Conservation (phyloP, 2,329 filamentous ascomycete species). For the Tolypocladium cylindrosporum region DNA sequence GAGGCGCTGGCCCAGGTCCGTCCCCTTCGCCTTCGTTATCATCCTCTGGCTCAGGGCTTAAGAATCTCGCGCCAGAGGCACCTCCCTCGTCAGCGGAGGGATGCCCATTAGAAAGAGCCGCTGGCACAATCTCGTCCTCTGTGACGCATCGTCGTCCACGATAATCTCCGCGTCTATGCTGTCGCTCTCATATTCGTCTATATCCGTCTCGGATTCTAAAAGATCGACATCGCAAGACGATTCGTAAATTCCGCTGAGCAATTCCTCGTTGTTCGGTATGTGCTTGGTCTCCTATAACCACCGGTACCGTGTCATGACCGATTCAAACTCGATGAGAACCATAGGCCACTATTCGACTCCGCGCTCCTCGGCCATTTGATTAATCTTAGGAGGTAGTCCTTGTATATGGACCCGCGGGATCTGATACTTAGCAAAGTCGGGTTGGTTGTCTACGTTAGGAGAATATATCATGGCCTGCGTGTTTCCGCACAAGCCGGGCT, state of each 20-base stretch:
- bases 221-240: background rate
- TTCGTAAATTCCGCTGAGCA: constrained; percentile 6
- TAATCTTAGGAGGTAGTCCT: background rate
- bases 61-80: constrained; percentile 13
- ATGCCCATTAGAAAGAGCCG: constrained; percentile 1
- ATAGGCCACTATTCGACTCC: constrained; percentile 18
- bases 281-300: constrained; percentile 5
- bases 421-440: constrained; percentile 17
- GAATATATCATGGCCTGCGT: constrained; percentile 18
- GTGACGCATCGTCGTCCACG: constrained; percentile 10
- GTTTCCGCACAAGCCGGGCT: constrained; percentile 13
- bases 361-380: background rate
- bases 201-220: background rate
- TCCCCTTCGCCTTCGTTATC: background rate
- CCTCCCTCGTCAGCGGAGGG: constrained; percentile 5
- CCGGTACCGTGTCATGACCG: constrained; percentile 9
- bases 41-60: constrained; percentile 15
- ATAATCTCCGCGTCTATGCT: constrained; percentile 24
- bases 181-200: constrained; percentile 27
- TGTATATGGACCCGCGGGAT: constrained; percentile 7
- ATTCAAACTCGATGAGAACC: constrained; percentile 15
- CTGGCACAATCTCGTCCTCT: constrained; percentile 6
- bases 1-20: constrained; percentile 6
- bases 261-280: background rate
- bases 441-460: constrained; percentile 20